Evolutionary conservation across 805 yeast genomes (phyloP).

Genomic region (Lachancea kluyveri): DNA sequence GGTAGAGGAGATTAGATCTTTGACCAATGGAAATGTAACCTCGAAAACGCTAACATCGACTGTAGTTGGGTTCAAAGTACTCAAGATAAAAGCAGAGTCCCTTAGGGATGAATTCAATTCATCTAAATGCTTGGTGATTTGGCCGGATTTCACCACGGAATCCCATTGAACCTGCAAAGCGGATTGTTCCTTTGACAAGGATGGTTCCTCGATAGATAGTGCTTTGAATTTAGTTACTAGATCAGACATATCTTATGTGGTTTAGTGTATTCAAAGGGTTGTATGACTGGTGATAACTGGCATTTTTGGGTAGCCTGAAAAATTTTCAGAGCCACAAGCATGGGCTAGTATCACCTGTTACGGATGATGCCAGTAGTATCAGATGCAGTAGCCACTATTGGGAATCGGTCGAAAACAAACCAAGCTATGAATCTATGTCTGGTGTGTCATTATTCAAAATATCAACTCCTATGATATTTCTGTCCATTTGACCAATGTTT

Average conservation of each 20-base stretch:
- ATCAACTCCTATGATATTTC: too few relatives aligned
- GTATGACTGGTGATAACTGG: too few relatives aligned
- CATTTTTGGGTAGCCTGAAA: too few relatives aligned
- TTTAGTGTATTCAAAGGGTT: too few relatives aligned
- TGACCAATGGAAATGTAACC: constrained; percentile 54
- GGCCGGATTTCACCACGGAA: constrained; percentile 50
- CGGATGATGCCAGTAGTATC: too few relatives aligned
- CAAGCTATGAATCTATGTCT: too few relatives aligned
- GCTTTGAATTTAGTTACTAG: constrained; percentile 23
- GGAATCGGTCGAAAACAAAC: too few relatives aligned
- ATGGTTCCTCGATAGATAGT: constrained; percentile 24
- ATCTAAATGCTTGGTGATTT: constrained; percentile 48
- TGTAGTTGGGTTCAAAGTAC: constrained; percentile 51
- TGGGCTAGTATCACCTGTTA: too few relatives aligned
- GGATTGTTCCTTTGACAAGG: constrained; percentile 43
- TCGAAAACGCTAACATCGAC: constrained; percentile 71
- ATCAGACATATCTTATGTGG: constrained; percentile 29
- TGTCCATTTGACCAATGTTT: too few relatives aligned
- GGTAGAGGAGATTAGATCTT: constrained; percentile 45
- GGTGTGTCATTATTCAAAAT: too few relatives aligned
- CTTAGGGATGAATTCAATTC: constrained; percentile 67
- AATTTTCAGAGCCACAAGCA: too few relatives aligned
- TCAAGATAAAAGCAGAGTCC: constrained; percentile 63
- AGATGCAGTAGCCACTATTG: too few relatives aligned
- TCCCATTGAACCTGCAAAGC: constrained; percentile 78